These are phyloP conservation scores for Antrodiella citrinella DNA, from an alignment of 768 basidiomycete species.

Conservation along the genomic window DNA sequence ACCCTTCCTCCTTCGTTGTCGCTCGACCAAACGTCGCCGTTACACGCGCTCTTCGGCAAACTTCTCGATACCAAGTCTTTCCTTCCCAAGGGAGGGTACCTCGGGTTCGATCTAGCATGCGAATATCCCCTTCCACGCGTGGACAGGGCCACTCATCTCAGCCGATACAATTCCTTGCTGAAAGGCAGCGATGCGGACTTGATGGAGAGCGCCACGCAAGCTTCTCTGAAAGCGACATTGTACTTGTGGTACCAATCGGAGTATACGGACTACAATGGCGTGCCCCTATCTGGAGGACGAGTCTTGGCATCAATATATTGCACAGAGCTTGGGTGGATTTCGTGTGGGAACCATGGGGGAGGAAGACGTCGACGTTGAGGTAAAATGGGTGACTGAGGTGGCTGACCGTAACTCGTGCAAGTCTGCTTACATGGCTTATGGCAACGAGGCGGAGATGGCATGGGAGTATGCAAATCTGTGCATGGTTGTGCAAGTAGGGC, in stretches of 20 bases:
- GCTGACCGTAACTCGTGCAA: background rate
- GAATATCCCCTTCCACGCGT: slow-evolving; percentile 22
- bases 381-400: background rate
- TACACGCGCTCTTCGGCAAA: slow-evolving; percentile 9
- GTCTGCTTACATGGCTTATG: background rate
- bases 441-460: background rate
- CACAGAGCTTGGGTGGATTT: background rate
- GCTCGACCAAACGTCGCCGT: slow-evolving; percentile 7
- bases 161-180: background rate
- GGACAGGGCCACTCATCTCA: background rate
- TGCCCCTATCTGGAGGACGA: background rate
- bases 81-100: slow-evolving; percentile 30
- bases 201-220: background rate
- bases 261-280: background rate
- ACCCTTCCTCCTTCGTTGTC: background rate
- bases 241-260: background rate
- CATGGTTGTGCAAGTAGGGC: background rate
- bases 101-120: slow-evolving; percentile 33
- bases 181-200: background rate
- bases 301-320: background rate
- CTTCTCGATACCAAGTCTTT: slow-evolving; percentile 27
- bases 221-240: background rate
- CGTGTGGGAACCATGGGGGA: background rate
- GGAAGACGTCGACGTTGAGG: background rate
- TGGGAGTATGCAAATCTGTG: background rate